These are phyloP conservation scores for Cyberlindnera mississippiensis DNA, from an alignment of 805 yeast genomes.

Conservation along the genomic window DNA sequence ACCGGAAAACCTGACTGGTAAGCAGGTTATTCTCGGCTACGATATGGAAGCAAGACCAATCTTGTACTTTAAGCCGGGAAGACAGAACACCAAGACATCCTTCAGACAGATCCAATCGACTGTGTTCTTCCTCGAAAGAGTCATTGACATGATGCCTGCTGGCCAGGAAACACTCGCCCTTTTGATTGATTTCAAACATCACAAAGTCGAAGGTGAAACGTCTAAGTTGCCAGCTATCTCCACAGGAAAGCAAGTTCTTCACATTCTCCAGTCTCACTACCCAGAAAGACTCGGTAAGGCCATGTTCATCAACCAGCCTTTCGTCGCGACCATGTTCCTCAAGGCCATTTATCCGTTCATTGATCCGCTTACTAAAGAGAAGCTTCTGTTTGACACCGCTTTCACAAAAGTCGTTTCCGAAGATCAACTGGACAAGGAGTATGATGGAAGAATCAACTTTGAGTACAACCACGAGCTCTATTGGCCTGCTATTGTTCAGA, in stretches of 20 bases:
- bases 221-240: slow-evolving; percentile 79
- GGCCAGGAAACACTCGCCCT: slow-evolving; percentile 94
- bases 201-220: slow-evolving; percentile 37
- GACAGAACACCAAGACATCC: slow-evolving; percentile 90
- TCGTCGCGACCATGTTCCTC: slow-evolving; percentile 89
- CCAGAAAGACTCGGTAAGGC: slow-evolving; percentile 97
- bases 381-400: slow-evolving; percentile 88
- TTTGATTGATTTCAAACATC: slow-evolving; percentile 86
- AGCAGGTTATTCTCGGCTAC: slow-evolving; percentile 85
- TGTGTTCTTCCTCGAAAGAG: slow-evolving; percentile 89
- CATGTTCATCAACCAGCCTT: slow-evolving; percentile 85
- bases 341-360: slow-evolving; percentile 89
- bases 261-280: slow-evolving; percentile 92
- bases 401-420: slow-evolving; percentile 77
- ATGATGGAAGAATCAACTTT: slow-evolving; percentile 84
- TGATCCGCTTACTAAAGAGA: slow-evolving; percentile 92
- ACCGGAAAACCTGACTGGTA: slow-evolving; percentile 85
- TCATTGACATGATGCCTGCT: slow-evolving; percentile 90
- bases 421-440: slow-evolving; percentile 76
- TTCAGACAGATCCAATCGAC: slow-evolving; percentile 93
- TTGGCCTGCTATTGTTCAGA: slow-evolving; percentile 67
- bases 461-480: slow-evolving; percentile 75
- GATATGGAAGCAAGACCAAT: slow-evolving; percentile 92
- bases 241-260: slow-evolving; percentile 87
- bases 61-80: slow-evolving; percentile 85